These are phyloP conservation scores for Coniferiporia weirii DNA, from an alignment of 1,284 basidiomycete species.

Conservation along the genomic window DNA sequence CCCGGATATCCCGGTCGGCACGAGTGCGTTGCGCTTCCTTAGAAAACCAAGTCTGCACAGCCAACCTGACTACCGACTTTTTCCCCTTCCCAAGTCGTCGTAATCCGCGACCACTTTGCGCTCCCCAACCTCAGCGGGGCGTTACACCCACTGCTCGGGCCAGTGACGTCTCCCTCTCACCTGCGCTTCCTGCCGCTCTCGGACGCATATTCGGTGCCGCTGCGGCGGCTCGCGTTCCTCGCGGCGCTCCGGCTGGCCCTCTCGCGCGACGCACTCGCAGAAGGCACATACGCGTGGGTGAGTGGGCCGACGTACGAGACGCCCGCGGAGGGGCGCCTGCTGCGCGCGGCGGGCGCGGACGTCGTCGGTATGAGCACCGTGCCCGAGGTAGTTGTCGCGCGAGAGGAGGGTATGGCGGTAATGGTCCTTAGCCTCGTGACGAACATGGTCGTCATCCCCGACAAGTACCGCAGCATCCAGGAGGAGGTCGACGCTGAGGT, in stretches of 20 bases:
- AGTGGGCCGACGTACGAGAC: constrained; percentile 83
- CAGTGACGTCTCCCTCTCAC: constrained; percentile 46
- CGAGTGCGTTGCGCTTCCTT: constrained; percentile 45
- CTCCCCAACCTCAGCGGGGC: constrained; percentile 68
- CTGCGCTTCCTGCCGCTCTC: constrained; percentile 76
- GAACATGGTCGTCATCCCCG: constrained; percentile 74
- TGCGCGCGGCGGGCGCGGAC: constrained; percentile 69
- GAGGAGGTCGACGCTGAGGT: constrained; percentile 75
- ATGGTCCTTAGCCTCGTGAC: constrained; percentile 78
- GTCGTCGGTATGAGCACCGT: constrained; percentile 88
- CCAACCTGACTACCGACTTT: no score
- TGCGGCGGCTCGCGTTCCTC: constrained; percentile 67
- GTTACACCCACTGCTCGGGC: constrained; percentile 75
- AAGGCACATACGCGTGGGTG: constrained; percentile 85
- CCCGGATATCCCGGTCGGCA: constrained; percentile 68
- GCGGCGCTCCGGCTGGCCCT: constrained; percentile 56
- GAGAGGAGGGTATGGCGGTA: constrained; percentile 68
- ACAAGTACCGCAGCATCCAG: constrained; percentile 61
- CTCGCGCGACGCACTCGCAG: constrained; percentile 46
- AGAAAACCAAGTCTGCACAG: not conserved
- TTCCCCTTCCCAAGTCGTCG: constrained; percentile 52
- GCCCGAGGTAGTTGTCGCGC: constrained; percentile 82
- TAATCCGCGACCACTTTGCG: constrained; percentile 78
- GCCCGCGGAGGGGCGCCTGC: constrained; percentile 71
- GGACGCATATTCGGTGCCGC: constrained; percentile 65